These are phyloP conservation scores for Eucalyptus regnans DNA, from an alignment of 345 rosid genomes.

Conservation along the genomic window DNA sequence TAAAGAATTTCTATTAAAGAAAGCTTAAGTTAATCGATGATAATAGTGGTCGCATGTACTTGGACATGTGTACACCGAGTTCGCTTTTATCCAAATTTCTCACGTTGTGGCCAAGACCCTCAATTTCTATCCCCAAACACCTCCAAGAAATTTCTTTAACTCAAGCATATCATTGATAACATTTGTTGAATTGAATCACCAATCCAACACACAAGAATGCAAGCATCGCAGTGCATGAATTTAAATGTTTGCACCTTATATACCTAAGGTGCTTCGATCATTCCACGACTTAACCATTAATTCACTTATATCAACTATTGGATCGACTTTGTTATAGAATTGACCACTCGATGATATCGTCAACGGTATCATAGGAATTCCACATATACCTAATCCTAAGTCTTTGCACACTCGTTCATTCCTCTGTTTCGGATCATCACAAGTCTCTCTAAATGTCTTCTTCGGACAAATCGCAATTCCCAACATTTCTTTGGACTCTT, in stretches of 20 bases:
- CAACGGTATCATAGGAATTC: neutral
- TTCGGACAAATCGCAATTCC: neutral
- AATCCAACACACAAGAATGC: neutral
- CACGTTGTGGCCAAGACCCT: neutral
- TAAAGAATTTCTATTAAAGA: neutral
- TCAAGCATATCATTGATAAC: neutral
- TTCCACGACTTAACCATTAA: neutral
- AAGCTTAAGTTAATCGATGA: neutral
- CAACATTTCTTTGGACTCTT: neutral
- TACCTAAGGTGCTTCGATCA: neutral
- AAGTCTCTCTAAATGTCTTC: neutral
- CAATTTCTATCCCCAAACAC: neutral
- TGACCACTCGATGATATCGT: neutral
- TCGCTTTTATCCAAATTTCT: neutral
- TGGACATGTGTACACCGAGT: too few relatives aligned
- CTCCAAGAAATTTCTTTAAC: neutral
- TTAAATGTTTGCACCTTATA: neutral
- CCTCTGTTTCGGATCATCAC: neutral
- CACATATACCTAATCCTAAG: neutral
- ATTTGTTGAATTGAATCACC: neutral
- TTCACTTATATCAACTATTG: neutral
- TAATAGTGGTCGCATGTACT: neutral
- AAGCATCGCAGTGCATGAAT: neutral
- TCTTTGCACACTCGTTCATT: neutral
- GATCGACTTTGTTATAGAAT: neutral